These are phyloP conservation scores for Allomyces macrogynus DNA, from an alignment of 192 early-diverging fungal genomes.

Conservation along the genomic window DNA sequence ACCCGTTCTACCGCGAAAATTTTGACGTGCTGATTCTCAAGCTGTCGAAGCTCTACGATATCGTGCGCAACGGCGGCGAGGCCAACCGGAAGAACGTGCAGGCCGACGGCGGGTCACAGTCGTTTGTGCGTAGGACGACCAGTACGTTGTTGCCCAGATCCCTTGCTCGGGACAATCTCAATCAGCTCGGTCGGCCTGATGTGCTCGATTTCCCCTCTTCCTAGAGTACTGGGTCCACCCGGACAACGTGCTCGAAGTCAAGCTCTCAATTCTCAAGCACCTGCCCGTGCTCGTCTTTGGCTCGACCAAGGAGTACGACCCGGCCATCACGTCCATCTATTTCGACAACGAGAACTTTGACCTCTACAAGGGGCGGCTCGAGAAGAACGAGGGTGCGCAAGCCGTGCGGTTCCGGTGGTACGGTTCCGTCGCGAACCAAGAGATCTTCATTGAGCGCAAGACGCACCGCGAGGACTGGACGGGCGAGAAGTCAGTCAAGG, in stretches of 20 bases:
- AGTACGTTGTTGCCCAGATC: not conserved
- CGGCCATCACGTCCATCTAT: constrained; percentile 83
- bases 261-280: constrained; percentile 71
- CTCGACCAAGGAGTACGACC: constrained; percentile 41
- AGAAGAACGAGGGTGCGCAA: constrained; percentile 72
- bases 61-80: constrained; percentile 53
- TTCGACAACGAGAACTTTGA: constrained; percentile 79
- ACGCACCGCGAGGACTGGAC: constrained; percentile 85
- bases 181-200: too few relatives aligned
- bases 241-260: constrained; percentile 85
- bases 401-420: constrained; percentile 88
- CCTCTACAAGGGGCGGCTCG: constrained; percentile 67
- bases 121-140: constrained; percentile 26
- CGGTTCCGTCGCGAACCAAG: constrained; percentile 60
- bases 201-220: too few relatives aligned
- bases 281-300: constrained; percentile 77
- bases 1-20: constrained; percentile 63
- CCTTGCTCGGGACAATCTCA: not conserved
- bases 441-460: constrained; percentile 96
- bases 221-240: constrained; percentile 83
- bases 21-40: constrained; percentile 68
- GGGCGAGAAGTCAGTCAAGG: constrained; percentile 61
- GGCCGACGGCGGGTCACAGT: not conserved
- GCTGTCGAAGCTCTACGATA: constrained; percentile 58
- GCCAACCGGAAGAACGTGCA: not conserved